Evolutionary conservation across 305 asterid species (phyloP).

Genomic region (Vinca major): DNA sequence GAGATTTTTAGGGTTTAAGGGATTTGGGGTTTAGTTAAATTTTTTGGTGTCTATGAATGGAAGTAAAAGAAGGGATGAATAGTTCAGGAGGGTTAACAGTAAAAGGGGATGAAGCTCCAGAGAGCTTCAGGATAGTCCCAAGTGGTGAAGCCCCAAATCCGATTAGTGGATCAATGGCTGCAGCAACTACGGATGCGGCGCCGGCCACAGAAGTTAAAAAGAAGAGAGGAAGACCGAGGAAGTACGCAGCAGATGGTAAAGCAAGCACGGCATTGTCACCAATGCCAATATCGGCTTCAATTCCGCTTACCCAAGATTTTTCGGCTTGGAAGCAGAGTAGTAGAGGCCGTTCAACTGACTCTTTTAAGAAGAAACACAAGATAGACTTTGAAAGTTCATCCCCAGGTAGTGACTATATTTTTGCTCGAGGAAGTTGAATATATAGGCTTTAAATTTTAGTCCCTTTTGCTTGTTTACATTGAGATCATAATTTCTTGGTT

Average conservation of each 20-base stretch:
- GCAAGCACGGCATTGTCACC: constrained; percentile 59
- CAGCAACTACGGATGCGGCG: constrained; percentile 23
- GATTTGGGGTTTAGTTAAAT: neutral
- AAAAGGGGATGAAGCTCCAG: constrained; percentile 54
- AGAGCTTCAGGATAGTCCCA: constrained; percentile 51
- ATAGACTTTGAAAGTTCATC: constrained; percentile 34
- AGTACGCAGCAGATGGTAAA: constrained; percentile 61
- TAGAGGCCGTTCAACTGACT: constrained; percentile 33
- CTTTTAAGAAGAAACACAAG: constrained; percentile 65
- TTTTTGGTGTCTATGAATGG: constrained; percentile 51
- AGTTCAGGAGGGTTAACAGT: constrained; percentile 35
- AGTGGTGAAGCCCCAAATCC: constrained; percentile 38
- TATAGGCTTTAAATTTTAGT: neutral
- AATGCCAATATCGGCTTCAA: constrained; percentile 94
- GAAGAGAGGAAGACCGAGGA: constrained; percentile 83
- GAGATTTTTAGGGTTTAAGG: constrained; percentile 33
- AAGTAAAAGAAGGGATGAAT: constrained; percentile 56
- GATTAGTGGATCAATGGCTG: constrained; percentile 36
- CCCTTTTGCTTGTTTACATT: neutral
- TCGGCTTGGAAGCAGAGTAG: constrained; percentile 48
- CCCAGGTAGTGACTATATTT: constrained; percentile 33
- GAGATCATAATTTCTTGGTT: neutral
- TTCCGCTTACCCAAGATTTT: constrained; percentile 71
- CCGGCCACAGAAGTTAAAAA: constrained; percentile 44
- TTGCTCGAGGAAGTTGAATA: neutral